phyloP scores from a whole-genome alignment of 139 green algal genomes.

The Auxenochlorella pyrenoidosa region DNA sequence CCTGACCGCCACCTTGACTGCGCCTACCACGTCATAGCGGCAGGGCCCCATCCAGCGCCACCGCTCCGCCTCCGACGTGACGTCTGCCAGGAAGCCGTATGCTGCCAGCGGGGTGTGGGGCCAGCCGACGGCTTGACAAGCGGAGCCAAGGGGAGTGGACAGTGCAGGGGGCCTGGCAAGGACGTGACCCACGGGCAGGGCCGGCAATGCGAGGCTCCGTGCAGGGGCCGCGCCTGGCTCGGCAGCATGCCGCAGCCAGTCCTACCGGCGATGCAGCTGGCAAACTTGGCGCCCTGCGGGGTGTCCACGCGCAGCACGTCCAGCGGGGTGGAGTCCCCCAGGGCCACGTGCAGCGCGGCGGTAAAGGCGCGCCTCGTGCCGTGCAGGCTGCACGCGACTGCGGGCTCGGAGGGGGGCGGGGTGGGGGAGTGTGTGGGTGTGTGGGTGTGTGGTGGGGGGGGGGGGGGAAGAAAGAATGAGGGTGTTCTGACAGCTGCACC shows the following conservation, averaged over 20 bases:
- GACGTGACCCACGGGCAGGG: too few relatives aligned
- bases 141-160: too few relatives aligned
- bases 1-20: slow-evolving; percentile 42
- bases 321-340: slow-evolving; percentile 81
- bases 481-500: too few relatives aligned
- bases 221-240: too few relatives aligned
- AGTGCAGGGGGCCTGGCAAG: too few relatives aligned
- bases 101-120: neutral
- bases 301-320: slow-evolving; percentile 78
- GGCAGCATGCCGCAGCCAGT: neutral
- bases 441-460: too few relatives aligned
- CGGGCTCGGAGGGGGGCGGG: neutral
- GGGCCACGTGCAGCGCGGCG: slow-evolving; percentile 83
- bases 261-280: slow-evolving; percentile 51
- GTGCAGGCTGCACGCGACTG: slow-evolving; percentile 85
- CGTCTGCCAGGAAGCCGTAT: slow-evolving; percentile 86
- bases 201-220: too few relatives aligned
- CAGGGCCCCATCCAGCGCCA: slow-evolving; percentile 76
- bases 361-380: slow-evolving; percentile 75
- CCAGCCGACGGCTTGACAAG: too few relatives aligned
- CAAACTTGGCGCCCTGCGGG: slow-evolving; percentile 31
- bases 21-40: slow-evolving; percentile 63
- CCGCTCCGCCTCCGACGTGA: slow-evolving; percentile 74
- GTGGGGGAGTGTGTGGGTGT: too few relatives aligned
- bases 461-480: too few relatives aligned